These are phyloP conservation scores for Metschnikowia matae DNA, from an alignment of 805 yeast species.

Conservation along the genomic window DNA sequence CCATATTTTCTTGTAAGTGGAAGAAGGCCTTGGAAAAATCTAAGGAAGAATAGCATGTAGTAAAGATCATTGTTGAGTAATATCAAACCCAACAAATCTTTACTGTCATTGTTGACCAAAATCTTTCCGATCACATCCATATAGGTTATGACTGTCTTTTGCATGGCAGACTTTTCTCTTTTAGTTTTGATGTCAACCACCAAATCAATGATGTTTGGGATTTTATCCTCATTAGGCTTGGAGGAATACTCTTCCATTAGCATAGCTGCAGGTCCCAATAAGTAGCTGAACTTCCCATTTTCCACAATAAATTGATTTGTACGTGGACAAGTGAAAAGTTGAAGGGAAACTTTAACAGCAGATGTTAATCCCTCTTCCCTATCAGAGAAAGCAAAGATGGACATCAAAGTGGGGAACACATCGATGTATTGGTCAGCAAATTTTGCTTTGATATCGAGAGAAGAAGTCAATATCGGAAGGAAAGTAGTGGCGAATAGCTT, in stretches of 20 bases:
- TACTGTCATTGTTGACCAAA: conserved; percentile 21
- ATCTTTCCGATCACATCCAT: conserved; percentile 28
- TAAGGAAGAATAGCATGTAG: conserved; percentile 44
- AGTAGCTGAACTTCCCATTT: conserved; percentile 22
- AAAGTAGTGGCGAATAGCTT: conserved; percentile 44
- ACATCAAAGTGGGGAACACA: conserved; percentile 49
- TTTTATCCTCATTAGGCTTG: conserved; percentile 32
- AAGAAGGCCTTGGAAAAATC: conserved; percentile 56
- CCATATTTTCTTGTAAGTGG: conserved; percentile 57
- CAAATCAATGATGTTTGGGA: conserved; percentile 27
- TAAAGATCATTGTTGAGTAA: conserved; percentile 36
- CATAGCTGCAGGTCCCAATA: conserved; percentile 45
- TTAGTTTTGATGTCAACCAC: conserved; percentile 15
- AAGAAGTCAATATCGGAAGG: conserved; percentile 54
- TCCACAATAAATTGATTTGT: conserved; percentile 30
- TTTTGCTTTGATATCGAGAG: conserved; percentile 40
- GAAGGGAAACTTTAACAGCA: conserved; percentile 32
- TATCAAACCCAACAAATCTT: conserved; percentile 19
- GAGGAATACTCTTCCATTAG: conserved; percentile 42
- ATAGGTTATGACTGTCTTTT: conserved; percentile 29
- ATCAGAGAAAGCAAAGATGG: conserved; percentile 45
- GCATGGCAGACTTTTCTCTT: conserved; percentile 21
- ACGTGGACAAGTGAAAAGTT: conserved; percentile 43
- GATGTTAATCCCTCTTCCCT: conserved; percentile 45
- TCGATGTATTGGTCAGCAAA: conserved; percentile 53